These are phyloP conservation scores for Cryphonectria naterciae DNA, from an alignment of 2,329 filamentous ascomycete genomes.

Conservation along the genomic window DNA sequence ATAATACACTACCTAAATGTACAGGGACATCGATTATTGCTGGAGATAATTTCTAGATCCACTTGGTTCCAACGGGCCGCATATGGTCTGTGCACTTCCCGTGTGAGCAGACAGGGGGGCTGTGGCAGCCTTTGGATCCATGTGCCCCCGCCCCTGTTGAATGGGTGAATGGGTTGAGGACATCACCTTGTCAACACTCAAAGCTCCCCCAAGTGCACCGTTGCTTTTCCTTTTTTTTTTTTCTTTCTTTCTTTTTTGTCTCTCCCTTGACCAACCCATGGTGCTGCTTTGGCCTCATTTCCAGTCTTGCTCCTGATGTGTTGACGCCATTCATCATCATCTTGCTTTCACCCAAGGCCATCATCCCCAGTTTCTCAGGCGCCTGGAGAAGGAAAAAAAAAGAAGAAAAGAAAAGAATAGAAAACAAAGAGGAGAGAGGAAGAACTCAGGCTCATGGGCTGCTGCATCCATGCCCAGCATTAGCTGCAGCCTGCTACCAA, in stretches of 20 bases:
- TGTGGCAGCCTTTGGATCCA: not conserved
- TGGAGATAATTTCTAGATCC: not conserved
- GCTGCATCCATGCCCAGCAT: not conserved
- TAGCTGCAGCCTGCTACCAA: not conserved
- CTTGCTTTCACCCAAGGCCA: not conserved
- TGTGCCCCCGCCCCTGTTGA: too few species aligned
- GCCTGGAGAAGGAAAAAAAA: not conserved
- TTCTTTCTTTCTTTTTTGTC: too few species aligned
- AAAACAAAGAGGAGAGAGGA: not conserved
- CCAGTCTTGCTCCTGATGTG: too few species aligned
- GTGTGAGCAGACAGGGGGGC: not conserved
- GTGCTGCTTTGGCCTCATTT: too few species aligned
- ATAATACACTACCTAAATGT: not conserved
- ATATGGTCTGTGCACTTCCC: constrained; percentile 10
- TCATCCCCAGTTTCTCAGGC: not conserved
- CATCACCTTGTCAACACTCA: not conserved
- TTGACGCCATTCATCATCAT: not conserved
- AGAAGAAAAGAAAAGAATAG: too few species aligned
- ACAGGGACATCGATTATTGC: not conserved
- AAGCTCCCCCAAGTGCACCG: not conserved
- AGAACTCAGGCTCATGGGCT: not conserved
- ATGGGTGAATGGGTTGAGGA: not conserved
- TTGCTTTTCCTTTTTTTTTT: not conserved
- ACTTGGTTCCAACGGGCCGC: not conserved
- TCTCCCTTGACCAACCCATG: too few species aligned